Evolutionary conservation across 768 basidiomycete genomes (phyloP), one percentile per base, ranked within the genome.

Genomic region (Astraeus odoratus): DNA sequence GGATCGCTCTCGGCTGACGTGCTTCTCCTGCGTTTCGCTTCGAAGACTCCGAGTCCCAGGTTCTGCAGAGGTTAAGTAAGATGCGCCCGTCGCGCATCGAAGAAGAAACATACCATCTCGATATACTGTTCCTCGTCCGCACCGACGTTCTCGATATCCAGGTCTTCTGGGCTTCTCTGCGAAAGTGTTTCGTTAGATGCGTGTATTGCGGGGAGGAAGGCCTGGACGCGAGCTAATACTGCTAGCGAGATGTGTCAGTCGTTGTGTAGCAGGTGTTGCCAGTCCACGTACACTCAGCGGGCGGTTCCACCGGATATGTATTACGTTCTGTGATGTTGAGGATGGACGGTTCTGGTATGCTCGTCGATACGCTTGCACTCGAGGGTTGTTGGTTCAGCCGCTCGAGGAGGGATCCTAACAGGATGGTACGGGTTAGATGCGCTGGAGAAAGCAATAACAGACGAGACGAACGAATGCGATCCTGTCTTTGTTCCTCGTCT

Each of bases 91-190:
- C 19, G 2, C 33, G 20, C 15, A 1, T 43, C 18, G 35, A 41
- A 16, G 36, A 35, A 15, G n/a, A 45, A 49, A 55, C 65, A 40
- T 51, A 79, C 82, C 81, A 85, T 84, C 59, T 85, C 75, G 51
- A 86, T 80, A 56, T 82, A 77, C 47, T 63, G 70, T 1, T 67
- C 69, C 41, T 67, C 68, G n/a, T 65, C 66, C 18, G 65, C 68
- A 6, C 66, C 63, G 19, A 86, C 52, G 46, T 81, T 70, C 59
- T 88, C 86, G 31, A 88, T 84, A 54, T 86, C 77, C n/a, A 86
- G 66, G 52, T 77, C 81, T 15, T 59, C 56, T 1, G 80, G 81
- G 47, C 80, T 71, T 31, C 61, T 58, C 30, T 70, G 66, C 3
- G 69, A 54, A 15, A 86, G 70, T 1, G 72, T 59, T 2, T 69